Conservation (phyloP, 768 basidiomycete genomes). For the Amyloporia xantha region DNA sequence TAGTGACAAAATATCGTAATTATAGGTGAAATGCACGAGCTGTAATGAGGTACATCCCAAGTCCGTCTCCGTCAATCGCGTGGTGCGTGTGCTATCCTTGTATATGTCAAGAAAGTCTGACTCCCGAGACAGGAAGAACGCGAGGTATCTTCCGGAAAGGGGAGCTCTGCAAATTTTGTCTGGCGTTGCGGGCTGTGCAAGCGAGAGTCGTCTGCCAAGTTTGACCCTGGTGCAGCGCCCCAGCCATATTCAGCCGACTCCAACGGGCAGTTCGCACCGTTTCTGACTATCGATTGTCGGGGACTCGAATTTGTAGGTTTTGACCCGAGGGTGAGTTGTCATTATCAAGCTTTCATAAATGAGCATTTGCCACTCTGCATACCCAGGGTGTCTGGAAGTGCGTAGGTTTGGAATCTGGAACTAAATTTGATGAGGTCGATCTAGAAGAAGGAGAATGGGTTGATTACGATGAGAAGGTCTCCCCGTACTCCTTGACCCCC, state of each 20-base stretch:
- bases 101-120: too few relatives aligned
- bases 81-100: too few relatives aligned
- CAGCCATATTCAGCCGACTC: constrained; percentile 56
- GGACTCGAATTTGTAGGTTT: constrained; percentile 80
- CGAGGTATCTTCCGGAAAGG: constrained; percentile 61
- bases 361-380: constrained; percentile 1
- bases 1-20: background rate
- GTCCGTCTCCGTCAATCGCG: constrained; percentile 61
- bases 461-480: constrained; percentile 89
- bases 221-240: constrained; percentile 45
- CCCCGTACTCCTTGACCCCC: background rate
- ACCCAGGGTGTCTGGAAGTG: constrained; percentile 75
- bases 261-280: constrained; percentile 50
- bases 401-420: constrained; percentile 49
- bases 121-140: constrained; percentile 46
- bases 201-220: constrained; percentile 77
- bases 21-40: constrained; percentile 69
- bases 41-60: constrained; percentile 77
- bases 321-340: constrained; percentile 54
- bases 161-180: constrained; percentile 68
- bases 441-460: constrained; percentile 68
- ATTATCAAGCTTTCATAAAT: background rate
- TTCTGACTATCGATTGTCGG: constrained; percentile 76
- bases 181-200: constrained; percentile 77
- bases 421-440: constrained; percentile 59